phyloP scores from a whole-genome alignment of 2,329 filamentous ascomycete species.

The Paecilomyces variotii region DNA sequence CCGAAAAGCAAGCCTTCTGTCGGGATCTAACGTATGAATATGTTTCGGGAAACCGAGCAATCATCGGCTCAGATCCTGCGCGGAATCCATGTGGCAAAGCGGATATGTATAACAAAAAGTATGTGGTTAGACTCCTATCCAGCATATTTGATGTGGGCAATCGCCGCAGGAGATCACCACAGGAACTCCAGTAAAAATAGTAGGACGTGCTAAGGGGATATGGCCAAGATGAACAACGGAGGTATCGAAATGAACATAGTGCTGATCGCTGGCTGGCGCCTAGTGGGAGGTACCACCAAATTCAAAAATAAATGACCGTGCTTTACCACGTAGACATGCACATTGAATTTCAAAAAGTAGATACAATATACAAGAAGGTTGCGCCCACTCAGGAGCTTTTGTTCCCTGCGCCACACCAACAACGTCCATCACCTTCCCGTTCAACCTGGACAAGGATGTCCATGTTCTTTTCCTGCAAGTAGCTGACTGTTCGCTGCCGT shows the following conservation, averaged over 20 bases:
- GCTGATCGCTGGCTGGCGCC: background rate
- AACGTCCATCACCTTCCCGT: constrained; percentile 63
- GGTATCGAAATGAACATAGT: background rate
- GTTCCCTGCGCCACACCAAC: constrained; percentile 52
- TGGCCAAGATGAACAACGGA: background rate
- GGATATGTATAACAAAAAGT: background rate
- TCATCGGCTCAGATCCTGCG: background rate
- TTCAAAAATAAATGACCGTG: background rate
- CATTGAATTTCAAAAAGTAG: background rate
- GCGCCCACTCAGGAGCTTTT: constrained; percentile 13
- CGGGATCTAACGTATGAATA: background rate
- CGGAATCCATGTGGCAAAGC: background rate
- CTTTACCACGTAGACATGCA: background rate
- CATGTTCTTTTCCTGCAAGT: constrained; percentile 63
- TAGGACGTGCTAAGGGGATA: too few relatives aligned
- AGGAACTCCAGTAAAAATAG: too few relatives aligned
- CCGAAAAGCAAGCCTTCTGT: background rate
- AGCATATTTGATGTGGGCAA: too few relatives aligned
- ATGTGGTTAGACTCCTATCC: background rate
- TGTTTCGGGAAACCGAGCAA: background rate
- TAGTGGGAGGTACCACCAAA: background rate
- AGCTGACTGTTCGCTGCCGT: constrained; percentile 63
- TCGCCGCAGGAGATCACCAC: too few relatives aligned
- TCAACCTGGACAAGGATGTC: constrained; percentile 85
- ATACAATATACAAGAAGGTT: constrained; percentile 1